Percentiles rank a stretch among this genome's conserved stretches.
Evolutionary conservation across 2,329 filamentous ascomycete genomes (phyloP).

Genomic region (Colletotrichum plurivorum): DNA sequence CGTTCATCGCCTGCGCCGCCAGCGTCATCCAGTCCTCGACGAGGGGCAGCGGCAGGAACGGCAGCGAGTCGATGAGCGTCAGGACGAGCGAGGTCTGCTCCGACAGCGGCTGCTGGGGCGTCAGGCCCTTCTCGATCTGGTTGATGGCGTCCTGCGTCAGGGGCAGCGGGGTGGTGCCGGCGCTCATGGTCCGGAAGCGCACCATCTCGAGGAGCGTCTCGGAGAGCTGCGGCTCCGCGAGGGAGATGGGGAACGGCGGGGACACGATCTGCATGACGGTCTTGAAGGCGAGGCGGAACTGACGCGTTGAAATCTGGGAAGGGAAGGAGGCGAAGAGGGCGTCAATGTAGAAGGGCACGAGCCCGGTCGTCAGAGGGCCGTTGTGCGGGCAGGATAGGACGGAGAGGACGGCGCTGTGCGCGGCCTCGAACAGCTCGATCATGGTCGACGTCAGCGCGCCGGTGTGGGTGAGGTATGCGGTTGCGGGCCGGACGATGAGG

Average conservation of each 20-base stretch:
- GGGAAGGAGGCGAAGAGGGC: constrained; percentile 87
- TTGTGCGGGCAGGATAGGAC: constrained; percentile 86
- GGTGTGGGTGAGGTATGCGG: constrained; percentile 75
- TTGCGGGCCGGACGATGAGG: constrained; percentile 80
- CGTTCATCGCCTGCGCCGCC: constrained; percentile 76
- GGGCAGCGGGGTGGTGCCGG: constrained; percentile 59
- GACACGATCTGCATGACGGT: constrained; percentile 86
- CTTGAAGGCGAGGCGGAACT: constrained; percentile 91
- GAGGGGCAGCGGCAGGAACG: constrained; percentile 77
- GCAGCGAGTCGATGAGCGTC: constrained; percentile 84
- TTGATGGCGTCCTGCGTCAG: constrained; percentile 55
- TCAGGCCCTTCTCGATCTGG: constrained; percentile 31
- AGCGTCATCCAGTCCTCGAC: constrained; percentile 87
- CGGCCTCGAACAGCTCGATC: constrained; percentile 83
- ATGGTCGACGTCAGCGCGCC: constrained; percentile 61
- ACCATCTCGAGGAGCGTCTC: constrained; percentile 86
- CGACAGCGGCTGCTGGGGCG: constrained; percentile 64
- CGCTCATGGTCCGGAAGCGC: constrained; percentile 72
- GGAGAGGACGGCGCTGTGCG: constrained; percentile 85
- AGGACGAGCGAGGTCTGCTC: constrained; percentile 85
- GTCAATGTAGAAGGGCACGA: constrained; percentile 88
- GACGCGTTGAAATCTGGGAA: constrained; percentile 80
- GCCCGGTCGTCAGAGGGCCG: constrained; percentile 75
- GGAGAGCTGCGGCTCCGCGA: constrained; percentile 81
- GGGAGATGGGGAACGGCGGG: constrained; percentile 82